A percentile compares a stretch with the other conserved stretches of the same genome.
Conservation (phyloP, 2,329 filamentous ascomycete genomes). For the Neophaeococcomyces aloes region DNA sequence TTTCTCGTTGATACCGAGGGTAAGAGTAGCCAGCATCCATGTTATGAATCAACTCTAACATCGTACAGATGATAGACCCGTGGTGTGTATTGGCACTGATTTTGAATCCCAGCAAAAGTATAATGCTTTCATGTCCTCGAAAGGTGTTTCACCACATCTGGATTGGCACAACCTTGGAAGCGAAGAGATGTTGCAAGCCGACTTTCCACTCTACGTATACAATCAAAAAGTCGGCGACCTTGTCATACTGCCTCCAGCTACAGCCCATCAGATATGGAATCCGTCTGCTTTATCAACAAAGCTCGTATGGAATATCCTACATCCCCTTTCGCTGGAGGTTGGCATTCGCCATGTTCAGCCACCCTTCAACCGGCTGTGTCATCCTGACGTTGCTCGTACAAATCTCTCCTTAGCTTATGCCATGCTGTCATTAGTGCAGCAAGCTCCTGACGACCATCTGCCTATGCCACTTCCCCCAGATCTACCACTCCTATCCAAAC, state of each 20-base stretch:
- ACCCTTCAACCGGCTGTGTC: conserved; percentile 27
- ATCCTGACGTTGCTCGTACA: conserved; percentile 26
- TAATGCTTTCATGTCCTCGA: conserved; percentile 26
- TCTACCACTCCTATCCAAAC: conserved; percentile 22
- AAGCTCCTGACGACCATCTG: conserved; percentile 8
- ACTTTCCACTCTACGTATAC: conserved; percentile 29
- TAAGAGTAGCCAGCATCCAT: conserved; percentile 11
- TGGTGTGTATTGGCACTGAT: conserved; percentile 29
- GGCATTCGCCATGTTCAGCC: conserved; percentile 29
- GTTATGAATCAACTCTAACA: not conserved
- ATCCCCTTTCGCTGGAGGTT: conserved; percentile 26
- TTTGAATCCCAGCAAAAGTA: conserved; percentile 26
- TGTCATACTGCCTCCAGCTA: conserved; percentile 29
- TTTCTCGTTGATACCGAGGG: conserved; percentile 27
- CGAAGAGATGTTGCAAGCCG: conserved; percentile 24
- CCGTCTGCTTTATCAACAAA: conserved; percentile 27
- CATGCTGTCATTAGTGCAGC: conserved; percentile 25
- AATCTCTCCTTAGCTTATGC: conserved; percentile 25
- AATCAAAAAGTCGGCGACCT: conserved; percentile 28
- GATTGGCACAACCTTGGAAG: conserved; percentile 27
- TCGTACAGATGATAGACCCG: conserved; percentile 16
- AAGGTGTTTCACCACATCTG: conserved; percentile 27
- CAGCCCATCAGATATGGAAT: conserved; percentile 31
- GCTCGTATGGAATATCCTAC: conserved; percentile 30
- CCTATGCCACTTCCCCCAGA: conserved; percentile 21